These are phyloP conservation scores for Lactarius vividus DNA, from an alignment of 768 basidiomycete genomes.

Conservation along the genomic window DNA sequence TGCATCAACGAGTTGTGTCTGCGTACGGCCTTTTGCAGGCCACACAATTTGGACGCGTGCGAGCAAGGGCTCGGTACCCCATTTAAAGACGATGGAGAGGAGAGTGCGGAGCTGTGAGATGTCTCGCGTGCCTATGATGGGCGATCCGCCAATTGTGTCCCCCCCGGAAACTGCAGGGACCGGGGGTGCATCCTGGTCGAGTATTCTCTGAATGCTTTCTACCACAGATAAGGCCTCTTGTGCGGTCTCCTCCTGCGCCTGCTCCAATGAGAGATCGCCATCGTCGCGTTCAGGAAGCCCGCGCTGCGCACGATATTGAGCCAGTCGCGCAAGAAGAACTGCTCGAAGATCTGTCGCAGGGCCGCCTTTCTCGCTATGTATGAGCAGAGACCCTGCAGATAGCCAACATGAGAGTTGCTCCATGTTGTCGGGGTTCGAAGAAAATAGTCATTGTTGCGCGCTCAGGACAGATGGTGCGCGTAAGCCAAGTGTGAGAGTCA, in stretches of 20 bases:
- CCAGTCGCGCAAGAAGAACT: constrained; percentile 22
- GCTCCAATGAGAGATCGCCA: constrained; percentile 11
- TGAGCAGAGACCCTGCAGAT: constrained; percentile 19
- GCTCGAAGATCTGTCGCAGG: constrained; percentile 15
- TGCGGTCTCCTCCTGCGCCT: constrained; percentile 24
- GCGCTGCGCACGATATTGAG: constrained; percentile 19
- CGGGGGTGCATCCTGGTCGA: constrained; percentile 15
- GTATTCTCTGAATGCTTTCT: constrained; percentile 24
- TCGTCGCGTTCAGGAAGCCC: constrained; percentile 18
- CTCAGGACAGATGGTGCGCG: not conserved
- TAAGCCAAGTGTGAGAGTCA: constrained; percentile 1
- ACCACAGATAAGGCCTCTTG: constrained; percentile 23
- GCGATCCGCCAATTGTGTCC: constrained; percentile 25
- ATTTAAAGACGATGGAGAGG: constrained; percentile 66
- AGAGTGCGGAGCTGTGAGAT: constrained; percentile 59
- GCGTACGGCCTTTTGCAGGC: constrained; percentile 34
- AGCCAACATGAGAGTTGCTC: constrained; percentile 23
- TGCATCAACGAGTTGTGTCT: constrained; percentile 38
- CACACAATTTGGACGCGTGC: constrained; percentile 41
- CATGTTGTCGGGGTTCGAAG: constrained; percentile 6
- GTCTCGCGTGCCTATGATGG: constrained; percentile 64
- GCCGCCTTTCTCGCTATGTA: constrained; percentile 19
- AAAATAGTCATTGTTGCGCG: not conserved
- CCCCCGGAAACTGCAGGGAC: constrained; percentile 4
- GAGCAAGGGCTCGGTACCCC: constrained; percentile 62